Percentiles rank a stretch among this genome's conserved stretches.
phyloP scores from a whole-genome alignment of 805 yeast genomes.

The Candida orba region DNA sequence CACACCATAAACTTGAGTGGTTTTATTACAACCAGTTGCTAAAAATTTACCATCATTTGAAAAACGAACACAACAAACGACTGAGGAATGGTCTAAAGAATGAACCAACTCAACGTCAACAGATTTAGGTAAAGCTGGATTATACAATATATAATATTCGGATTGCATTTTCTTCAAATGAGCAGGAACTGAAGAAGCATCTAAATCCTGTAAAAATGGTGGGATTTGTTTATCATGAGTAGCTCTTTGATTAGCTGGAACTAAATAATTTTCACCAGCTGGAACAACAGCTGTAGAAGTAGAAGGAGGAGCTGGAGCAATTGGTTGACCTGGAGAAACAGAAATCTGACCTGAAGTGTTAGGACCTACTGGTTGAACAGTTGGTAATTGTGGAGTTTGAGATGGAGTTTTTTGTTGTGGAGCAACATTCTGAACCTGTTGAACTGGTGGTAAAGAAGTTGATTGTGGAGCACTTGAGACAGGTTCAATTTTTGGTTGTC shows the following conservation, averaged over 20 bases:
- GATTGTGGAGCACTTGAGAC: slow-evolving; percentile 9
- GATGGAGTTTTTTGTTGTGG: not conserved
- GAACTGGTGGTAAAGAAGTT: slow-evolving; percentile 16
- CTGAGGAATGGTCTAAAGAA: slow-evolving; percentile 87
- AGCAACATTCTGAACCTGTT: slow-evolving; percentile 1
- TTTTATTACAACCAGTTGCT: slow-evolving; percentile 95
- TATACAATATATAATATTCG: slow-evolving; percentile 84
- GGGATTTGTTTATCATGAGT: slow-evolving; percentile 69
- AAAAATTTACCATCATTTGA: slow-evolving; percentile 84
- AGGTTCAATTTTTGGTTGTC: slow-evolving; percentile 26
- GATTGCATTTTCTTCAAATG: slow-evolving; percentile 74
- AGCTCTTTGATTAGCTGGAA: slow-evolving; percentile 33
- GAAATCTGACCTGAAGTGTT: slow-evolving; percentile 10
- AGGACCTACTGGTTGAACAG: slow-evolving; percentile 24
- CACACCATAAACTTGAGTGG: slow-evolving; percentile 91
- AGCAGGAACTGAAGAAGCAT: slow-evolving; percentile 67
- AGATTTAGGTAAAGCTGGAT: slow-evolving; percentile 71
- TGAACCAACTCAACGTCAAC: slow-evolving; percentile 86
- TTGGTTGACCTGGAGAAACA: slow-evolving; percentile 18
- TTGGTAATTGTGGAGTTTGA: slow-evolving; percentile 18
- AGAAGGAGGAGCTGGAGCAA: slow-evolving; percentile 21
- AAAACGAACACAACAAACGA: slow-evolving; percentile 94
- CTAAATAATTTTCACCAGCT: slow-evolving; percentile 27
- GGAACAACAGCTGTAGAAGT: slow-evolving; percentile 14
- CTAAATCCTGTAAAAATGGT: slow-evolving; percentile 73